Evolutionary conservation across 2,329 filamentous ascomycete species (phyloP).

Genomic region (Cordyceps tenuipes): DNA sequence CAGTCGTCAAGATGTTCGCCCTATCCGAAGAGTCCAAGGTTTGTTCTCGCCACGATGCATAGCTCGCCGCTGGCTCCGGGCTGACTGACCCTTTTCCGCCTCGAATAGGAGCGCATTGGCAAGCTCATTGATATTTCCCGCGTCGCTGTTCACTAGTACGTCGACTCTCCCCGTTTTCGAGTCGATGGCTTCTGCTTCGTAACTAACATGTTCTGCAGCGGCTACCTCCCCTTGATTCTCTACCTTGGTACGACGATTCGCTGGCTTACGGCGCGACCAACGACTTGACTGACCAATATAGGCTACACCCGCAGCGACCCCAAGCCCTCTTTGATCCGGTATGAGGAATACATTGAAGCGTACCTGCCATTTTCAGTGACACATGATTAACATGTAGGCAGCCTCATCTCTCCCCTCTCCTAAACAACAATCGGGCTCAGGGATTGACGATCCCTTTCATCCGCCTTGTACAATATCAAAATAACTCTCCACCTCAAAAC

Average conservation of each 20-base stretch:
- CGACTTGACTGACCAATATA: constrained; percentile 30
- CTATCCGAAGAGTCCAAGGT: constrained; percentile 98
- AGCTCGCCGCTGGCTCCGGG: not conserved
- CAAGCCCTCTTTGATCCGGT: constrained; percentile 62
- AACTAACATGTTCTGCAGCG: constrained; percentile 48
- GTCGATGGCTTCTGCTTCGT: not conserved
- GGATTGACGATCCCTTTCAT: not conserved
- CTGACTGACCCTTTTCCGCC: constrained; percentile 8
- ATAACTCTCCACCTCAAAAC: not conserved
- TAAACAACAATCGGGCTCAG: constrained; percentile 26
- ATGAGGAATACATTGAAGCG: constrained; percentile 16
- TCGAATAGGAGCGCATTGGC: constrained; percentile 84
- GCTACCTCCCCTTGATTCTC: constrained; percentile 92
- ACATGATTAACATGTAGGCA: constrained; percentile 25
- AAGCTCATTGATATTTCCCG: constrained; percentile 93
- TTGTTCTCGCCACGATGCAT: constrained; percentile 15
- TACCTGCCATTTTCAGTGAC: not conserved
- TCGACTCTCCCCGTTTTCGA: constrained; percentile 2
- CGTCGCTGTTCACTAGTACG: constrained; percentile 92
- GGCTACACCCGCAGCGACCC: constrained; percentile 94
- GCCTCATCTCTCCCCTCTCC: constrained; percentile 57
- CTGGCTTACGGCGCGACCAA: not conserved
- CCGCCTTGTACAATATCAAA: constrained; percentile 5
- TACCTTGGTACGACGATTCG: constrained; percentile 65
- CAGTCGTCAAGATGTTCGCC: constrained; percentile 42